Conservation (phyloP, 306 rosid species). For the Geum urbanum region DNA sequence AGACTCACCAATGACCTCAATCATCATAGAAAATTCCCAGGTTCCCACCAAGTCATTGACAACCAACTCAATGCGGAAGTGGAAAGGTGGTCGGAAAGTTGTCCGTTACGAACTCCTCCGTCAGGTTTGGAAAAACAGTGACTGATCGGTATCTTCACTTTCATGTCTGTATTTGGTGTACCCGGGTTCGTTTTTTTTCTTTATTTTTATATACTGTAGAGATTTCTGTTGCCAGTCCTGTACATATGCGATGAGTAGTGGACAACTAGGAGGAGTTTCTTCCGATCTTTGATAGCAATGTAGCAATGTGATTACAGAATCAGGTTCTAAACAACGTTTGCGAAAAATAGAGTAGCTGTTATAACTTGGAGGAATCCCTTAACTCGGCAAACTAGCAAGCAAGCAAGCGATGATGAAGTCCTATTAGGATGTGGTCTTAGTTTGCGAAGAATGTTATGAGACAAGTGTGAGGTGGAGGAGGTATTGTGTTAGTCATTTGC, state of each 20-base stretch:
- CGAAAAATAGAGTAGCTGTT: neutral
- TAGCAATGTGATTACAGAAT: constrained; percentile 5
- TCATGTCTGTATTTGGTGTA: neutral
- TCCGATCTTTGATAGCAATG: constrained; percentile 5
- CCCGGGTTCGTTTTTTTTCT: neutral
- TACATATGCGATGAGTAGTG: neutral
- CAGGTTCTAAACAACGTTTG: neutral
- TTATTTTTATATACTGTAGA: neutral
- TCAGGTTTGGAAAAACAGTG: constrained; percentile 60
- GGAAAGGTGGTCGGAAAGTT: constrained; percentile 41
- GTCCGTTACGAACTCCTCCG: constrained; percentile 65
- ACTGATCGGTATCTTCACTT: constrained; percentile 22
- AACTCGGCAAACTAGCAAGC: too few relatives aligned
- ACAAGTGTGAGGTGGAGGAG: too few relatives aligned
- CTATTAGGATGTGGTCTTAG: too few relatives aligned
- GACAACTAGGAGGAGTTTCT: neutral
- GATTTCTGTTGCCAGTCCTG: neutral
- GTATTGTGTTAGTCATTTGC: too few relatives aligned
- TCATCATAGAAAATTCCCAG: constrained; percentile 45
- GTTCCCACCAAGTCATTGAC: constrained; percentile 21
- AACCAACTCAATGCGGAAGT: constrained; percentile 26
- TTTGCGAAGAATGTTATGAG: too few relatives aligned
- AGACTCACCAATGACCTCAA: constrained; percentile 67
- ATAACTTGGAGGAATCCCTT: neutral
- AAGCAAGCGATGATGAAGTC: too few relatives aligned